These are phyloP conservation scores for Aegilops tauschii DNA, from an alignment of 176 grass and related monocot species.

Conservation along the genomic window DNA sequence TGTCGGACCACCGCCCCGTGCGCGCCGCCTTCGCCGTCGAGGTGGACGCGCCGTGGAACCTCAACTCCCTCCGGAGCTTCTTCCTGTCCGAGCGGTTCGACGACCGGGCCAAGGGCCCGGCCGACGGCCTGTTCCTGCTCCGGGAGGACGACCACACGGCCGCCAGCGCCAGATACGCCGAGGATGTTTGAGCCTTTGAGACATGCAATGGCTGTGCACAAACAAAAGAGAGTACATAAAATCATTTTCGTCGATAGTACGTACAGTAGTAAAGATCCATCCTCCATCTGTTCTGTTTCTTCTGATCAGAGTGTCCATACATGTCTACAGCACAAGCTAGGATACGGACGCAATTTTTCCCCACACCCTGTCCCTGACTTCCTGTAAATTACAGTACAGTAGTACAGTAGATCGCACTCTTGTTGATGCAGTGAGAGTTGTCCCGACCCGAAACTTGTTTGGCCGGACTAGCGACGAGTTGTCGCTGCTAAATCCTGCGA, in stretches of 20 bases:
- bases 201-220: background rate
- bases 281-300: background rate
- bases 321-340: conserved; percentile 25
- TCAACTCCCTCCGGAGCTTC: conserved; percentile 65
- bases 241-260: no score
- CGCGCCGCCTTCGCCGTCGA: conserved; percentile 48
- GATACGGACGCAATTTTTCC: conserved; percentile 14
- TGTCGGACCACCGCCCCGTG: conserved; percentile 80
- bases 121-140: background rate
- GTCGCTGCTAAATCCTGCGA: background rate
- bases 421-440: background rate
- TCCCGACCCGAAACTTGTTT: background rate
- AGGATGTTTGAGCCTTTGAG: background rate
- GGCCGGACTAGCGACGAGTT: background rate
- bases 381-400: background rate
- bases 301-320: conserved; percentile 3
- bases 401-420: background rate
- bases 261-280: background rate
- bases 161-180: conserved; percentile 32
- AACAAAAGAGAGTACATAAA: background rate
- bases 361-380: background rate
- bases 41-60: conserved; percentile 43
- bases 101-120: background rate
- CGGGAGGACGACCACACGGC: background rate
- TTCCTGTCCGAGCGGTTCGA: conserved; percentile 60